Percentiles rank a stretch among this genome's conserved stretches.
These are phyloP conservation scores for Cyclotella baltica DNA, from an alignment of 108 stramenopile genomes.

Conservation along the genomic window DNA sequence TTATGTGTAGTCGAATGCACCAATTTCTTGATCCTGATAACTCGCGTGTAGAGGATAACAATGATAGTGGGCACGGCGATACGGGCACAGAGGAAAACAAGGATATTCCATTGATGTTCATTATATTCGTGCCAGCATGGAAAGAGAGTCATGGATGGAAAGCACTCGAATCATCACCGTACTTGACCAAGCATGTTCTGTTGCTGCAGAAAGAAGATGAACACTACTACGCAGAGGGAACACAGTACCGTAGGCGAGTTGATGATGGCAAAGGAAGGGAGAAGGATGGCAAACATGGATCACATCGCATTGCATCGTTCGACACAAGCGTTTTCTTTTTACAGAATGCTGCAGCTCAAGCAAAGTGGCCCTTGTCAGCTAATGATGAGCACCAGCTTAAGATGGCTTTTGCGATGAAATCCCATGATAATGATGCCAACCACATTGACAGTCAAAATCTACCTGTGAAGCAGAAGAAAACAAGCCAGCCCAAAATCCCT, in stretches of 20 bases:
- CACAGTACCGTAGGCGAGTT: conserved; percentile 67
- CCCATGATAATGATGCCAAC: background rate
- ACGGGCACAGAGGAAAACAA: background rate
- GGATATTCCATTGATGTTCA: conserved; percentile 79
- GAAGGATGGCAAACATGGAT: conserved; percentile 37
- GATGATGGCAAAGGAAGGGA: background rate
- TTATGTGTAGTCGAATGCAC: conserved; percentile 73
- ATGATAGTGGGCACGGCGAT: background rate
- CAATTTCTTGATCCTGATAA: conserved; percentile 12
- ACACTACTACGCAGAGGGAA: conserved; percentile 87
- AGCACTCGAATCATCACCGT: conserved; percentile 54
- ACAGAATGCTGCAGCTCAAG: conserved; percentile 69
- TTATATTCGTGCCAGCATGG: conserved; percentile 93
- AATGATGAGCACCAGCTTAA: conserved; percentile 42
- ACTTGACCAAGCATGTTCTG: conserved; percentile 66
- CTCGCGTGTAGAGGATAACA: background rate
- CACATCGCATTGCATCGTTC: conserved; percentile 80
- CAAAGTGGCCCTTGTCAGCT: conserved; percentile 59
- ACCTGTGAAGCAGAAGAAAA: background rate
- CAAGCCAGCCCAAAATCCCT: conserved; percentile 1
- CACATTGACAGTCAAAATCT: background rate
- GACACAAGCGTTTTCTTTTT: conserved; percentile 86
- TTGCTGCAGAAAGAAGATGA: conserved; percentile 58
- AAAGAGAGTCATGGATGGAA: conserved; percentile 78
- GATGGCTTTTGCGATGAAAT: conserved; percentile 58